A percentile compares a stretch with the other conserved stretches of the same genome.
These are phyloP conservation scores for Astrephomene gubernaculifera DNA, from an alignment of 139 green algal species.

Conservation along the genomic window DNA sequence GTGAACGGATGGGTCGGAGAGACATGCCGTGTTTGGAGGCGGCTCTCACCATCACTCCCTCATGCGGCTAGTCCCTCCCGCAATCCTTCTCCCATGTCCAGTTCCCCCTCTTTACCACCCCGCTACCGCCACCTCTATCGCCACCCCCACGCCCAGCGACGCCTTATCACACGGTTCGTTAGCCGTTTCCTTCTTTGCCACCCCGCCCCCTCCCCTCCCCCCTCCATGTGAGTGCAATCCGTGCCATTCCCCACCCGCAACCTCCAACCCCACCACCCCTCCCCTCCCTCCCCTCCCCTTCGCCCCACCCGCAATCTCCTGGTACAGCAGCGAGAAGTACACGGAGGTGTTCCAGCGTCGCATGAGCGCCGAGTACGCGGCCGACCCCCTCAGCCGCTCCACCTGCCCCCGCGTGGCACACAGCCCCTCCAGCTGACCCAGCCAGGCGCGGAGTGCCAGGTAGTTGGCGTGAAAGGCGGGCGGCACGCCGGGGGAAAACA, in stretches of 20 bases:
- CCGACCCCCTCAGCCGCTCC: slow-evolving; percentile 69
- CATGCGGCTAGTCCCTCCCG: neutral
- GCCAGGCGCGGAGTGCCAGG: slow-evolving; percentile 54
- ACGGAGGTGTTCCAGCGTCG: slow-evolving; percentile 91
- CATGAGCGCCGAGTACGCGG: slow-evolving; percentile 58
- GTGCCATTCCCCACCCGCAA: too few relatives aligned
- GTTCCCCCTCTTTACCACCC: too few relatives aligned
- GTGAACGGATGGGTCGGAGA: too few relatives aligned
- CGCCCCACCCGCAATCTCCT: slow-evolving; percentile 58
- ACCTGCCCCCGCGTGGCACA: slow-evolving; percentile 61
- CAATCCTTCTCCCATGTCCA: too few relatives aligned
- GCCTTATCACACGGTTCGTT: too few relatives aligned
- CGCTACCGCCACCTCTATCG: slow-evolving; percentile 56
- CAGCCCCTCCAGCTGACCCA: slow-evolving; percentile 60
- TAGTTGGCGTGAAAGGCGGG: slow-evolving; percentile 90
- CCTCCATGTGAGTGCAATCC: too few relatives aligned
- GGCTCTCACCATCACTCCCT: too few relatives aligned
- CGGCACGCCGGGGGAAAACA: slow-evolving; percentile 89
- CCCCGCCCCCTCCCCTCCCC: too few relatives aligned
- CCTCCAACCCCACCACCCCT: slow-evolving; percentile 47
- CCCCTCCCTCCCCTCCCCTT: neutral
- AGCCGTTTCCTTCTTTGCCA: too few relatives aligned
- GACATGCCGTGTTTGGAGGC: too few relatives aligned
- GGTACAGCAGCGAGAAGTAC: slow-evolving; percentile 93
- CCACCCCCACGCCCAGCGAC: neutral